Evolutionary conservation across 2,329 filamentous ascomycete species (phyloP).

Genomic region (Juglanconis oblonga): DNA sequence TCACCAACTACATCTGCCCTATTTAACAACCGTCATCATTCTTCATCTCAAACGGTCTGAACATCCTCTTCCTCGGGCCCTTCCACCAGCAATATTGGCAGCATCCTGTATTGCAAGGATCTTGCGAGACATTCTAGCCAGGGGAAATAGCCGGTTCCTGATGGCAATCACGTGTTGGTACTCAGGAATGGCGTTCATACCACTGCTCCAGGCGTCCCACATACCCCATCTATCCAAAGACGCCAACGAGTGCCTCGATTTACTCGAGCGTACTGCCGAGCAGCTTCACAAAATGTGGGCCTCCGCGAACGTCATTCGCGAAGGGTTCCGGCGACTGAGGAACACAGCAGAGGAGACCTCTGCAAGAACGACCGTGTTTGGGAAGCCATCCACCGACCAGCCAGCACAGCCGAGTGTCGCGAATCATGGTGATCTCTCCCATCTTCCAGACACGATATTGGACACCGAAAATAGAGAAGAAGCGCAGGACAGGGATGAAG

Average conservation of each 20-base stretch:
- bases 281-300: conserved; percentile 35
- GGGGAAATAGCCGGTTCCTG: conserved; percentile 37
- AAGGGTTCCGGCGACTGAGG: conserved; percentile 29
- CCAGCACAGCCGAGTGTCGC: neutral
- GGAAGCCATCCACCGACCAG: neutral
- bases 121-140: conserved; percentile 35
- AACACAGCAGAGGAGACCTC: neutral
- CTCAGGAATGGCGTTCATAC: conserved; percentile 37
- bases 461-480: neutral
- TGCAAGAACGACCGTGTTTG: neutral
- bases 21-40: conserved; percentile 39
- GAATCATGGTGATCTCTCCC: neutral
- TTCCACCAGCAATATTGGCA: conserved; percentile 34
- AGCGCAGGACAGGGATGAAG: conserved; percentile 14
- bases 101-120: conserved; percentile 37
- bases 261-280: conserved; percentile 29
- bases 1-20: conserved; percentile 39
- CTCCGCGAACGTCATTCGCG: conserved; percentile 32
- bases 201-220: conserved; percentile 36
- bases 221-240: conserved; percentile 28
- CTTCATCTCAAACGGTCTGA: conserved; percentile 34
- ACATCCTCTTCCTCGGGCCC: conserved; percentile 34
- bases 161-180: conserved; percentile 44
- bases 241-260: conserved; percentile 32
- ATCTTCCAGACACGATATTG: neutral